Evolutionary conservation across 192 early-diverging fungal species (phyloP), one percentile per base, ranked within the genome.

Genomic region (Podila clonocystis): DNA sequence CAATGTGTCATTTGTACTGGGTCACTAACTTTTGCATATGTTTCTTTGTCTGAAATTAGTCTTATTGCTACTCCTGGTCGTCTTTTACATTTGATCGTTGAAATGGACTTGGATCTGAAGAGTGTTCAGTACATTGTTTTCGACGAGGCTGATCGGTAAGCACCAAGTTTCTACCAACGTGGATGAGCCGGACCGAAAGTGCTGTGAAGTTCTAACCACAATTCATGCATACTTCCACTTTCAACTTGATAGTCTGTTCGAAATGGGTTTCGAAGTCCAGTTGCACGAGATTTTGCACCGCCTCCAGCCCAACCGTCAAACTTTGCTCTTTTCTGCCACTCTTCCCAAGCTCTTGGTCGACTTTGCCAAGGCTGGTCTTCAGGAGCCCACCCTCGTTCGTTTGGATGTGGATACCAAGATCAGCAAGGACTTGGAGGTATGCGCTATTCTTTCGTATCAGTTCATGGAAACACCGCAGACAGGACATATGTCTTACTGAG

Each of bases 401-500:
- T 82, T 99, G 61, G 98, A 99, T 73, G 93, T 93, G 5, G 98
- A 99, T 65, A 93, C 95, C 59, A 99, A 98, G 86, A 94, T 98
- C 85, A 94, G 93, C 67, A 87, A 88, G 73, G 98, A 99, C 77
- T 87, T 99, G n/a, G 94, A 97, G 84, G 88, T 89, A 71, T 61
- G 38, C 26, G 15, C 15, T 22, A 2, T 55, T 55, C 24, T 52
- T 19, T 52, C 52, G 19, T 31, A 58, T 70, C 20, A 13, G 19
- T 45, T 31, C 41, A 22, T 9, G 12, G 3, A 1, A n/a, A 48
- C 2, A 6, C 28, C 41, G 12, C 41, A 45, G 13, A 8, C 1
- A 45, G 41, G 41, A 45, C 15, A 13, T 13, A 45, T 45, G 13
- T 3, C 41, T 45, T 9, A 45, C 41, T 3, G 41, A 8, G 1